phyloP scores from a whole-genome alignment of 352 stramenopile species.

The Phytopythium ostracodes region DNA sequence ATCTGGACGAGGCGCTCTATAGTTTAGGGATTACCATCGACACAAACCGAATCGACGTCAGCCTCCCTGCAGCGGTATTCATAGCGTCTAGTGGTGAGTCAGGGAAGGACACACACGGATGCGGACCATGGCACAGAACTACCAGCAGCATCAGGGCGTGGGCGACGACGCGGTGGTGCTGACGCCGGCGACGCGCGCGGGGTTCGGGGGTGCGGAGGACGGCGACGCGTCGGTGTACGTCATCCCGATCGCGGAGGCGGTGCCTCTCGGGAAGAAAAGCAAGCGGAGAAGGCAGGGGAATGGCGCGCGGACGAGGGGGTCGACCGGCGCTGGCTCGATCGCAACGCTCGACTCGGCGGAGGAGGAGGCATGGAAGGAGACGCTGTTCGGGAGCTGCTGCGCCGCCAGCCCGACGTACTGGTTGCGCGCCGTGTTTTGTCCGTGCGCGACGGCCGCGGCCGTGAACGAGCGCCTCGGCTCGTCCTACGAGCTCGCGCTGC shows the following conservation, averaged over 20 bases:
- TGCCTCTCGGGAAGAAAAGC: background rate
- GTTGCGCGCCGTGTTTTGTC: slow-evolving; percentile 33
- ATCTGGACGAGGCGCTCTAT: background rate
- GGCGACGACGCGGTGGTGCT: background rate
- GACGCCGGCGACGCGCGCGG: background rate
- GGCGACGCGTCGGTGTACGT: slow-evolving; percentile 3
- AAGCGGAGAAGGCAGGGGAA: background rate
- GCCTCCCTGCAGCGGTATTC: background rate
- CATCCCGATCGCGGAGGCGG: slow-evolving; percentile 2
- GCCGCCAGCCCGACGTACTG: slow-evolving; percentile 28
- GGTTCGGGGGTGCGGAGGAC: background rate
- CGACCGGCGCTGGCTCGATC: slow-evolving; percentile 1
- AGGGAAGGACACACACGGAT: too few relatives aligned
- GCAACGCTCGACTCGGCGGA: slow-evolving; percentile 5
- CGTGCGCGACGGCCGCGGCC: slow-evolving; percentile 36
- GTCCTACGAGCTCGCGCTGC: slow-evolving; percentile 32
- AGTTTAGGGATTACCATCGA: background rate
- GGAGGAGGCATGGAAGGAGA: slow-evolving; percentile 14
- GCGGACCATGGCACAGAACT: background rate
- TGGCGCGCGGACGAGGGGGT: background rate
- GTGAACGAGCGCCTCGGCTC: slow-evolving; percentile 31
- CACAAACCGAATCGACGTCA: background rate
- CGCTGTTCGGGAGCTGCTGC: slow-evolving; percentile 27
- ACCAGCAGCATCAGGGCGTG: background rate
- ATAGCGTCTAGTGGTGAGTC: too few relatives aligned